A percentile compares a stretch with the other conserved stretches of the same genome.
phyloP scores from a whole-genome alignment of 2,329 filamentous ascomycete species.

The Trichoderma endophyticum region DNA sequence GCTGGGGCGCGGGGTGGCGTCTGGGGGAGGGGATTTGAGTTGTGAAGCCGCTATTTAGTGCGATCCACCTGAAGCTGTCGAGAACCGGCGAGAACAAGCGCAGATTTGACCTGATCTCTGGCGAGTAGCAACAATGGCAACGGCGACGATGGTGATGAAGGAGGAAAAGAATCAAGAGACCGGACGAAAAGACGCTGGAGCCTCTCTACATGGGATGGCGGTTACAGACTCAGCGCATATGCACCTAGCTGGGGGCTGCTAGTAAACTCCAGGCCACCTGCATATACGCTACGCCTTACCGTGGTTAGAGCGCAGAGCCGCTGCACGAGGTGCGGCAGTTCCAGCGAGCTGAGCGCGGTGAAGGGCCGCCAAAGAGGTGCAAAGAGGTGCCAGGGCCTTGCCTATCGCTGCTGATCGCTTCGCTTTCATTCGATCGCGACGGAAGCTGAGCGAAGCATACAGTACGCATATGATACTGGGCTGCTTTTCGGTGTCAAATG shows the following conservation, averaged over 20 bases:
- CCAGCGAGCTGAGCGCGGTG: slow-evolving; percentile 8
- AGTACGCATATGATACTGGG: not conserved
- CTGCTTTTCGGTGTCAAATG: not conserved
- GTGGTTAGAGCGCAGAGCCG: slow-evolving; percentile 12
- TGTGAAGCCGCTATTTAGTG: not conserved
- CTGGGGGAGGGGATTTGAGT: slow-evolving; percentile 21
- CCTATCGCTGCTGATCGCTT: not conserved
- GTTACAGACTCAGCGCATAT: not conserved
- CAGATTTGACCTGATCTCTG: not conserved
- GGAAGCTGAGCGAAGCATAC: not conserved
- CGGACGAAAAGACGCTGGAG: not conserved
- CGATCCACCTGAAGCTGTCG: not conserved
- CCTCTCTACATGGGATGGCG: not conserved
- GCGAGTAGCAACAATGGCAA: not conserved
- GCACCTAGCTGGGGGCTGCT: not conserved
- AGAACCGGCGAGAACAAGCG: not conserved
- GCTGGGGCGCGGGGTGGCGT: slow-evolving; percentile 4
- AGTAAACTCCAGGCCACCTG: not conserved
- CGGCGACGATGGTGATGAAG: not conserved
- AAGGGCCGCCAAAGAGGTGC: not conserved
- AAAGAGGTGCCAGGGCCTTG: not conserved
- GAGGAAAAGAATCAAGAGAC: not conserved
- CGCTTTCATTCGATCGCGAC: not conserved
- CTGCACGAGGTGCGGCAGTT: slow-evolving; percentile 17
- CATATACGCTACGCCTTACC: slow-evolving; percentile 11